Evolutionary conservation across 768 basidiomycete genomes (phyloP).

Genomic region (Russula sp.): DNA sequence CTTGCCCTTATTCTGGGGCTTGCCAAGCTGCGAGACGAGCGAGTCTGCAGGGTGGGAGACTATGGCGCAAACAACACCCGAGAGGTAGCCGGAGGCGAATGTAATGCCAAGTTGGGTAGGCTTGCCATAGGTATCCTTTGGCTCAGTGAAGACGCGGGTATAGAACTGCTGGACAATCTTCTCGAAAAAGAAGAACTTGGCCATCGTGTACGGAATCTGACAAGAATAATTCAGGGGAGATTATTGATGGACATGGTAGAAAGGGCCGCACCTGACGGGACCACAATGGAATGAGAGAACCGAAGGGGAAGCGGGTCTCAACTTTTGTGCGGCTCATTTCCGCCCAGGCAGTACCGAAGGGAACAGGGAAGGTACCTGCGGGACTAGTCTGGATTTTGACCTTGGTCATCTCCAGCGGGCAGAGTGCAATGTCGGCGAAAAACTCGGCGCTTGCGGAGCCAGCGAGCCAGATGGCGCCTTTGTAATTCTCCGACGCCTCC

Average conservation of each 20-base stretch:
- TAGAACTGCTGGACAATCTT: constrained; percentile 85
- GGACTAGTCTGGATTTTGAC: constrained; percentile 85
- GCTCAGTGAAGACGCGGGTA: constrained; percentile 77
- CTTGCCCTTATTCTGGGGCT: constrained; percentile 83
- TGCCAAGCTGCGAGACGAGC: constrained; percentile 90
- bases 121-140: constrained; percentile 77
- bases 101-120: constrained; percentile 85
- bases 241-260: neutral
- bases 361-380: constrained; percentile 71
- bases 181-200: constrained; percentile 97
- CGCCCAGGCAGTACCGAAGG: constrained; percentile 66
- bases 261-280: constrained; percentile 67
- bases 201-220: constrained; percentile 98
- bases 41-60: constrained; percentile 97
- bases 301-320: constrained; percentile 83
- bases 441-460: constrained; percentile 94
- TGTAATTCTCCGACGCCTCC: constrained; percentile 74
- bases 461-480: constrained; percentile 88
- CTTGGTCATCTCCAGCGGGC: constrained; percentile 92
- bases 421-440: constrained; percentile 94
- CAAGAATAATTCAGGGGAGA: constrained; percentile 19
- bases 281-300: constrained; percentile 82
- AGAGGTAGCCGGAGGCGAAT: constrained; percentile 88
- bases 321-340: constrained; percentile 64
- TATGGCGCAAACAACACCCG: constrained; percentile 93